Evolutionary conservation across 306 rosid species (phyloP).

Genomic region (Morella rubra): DNA sequence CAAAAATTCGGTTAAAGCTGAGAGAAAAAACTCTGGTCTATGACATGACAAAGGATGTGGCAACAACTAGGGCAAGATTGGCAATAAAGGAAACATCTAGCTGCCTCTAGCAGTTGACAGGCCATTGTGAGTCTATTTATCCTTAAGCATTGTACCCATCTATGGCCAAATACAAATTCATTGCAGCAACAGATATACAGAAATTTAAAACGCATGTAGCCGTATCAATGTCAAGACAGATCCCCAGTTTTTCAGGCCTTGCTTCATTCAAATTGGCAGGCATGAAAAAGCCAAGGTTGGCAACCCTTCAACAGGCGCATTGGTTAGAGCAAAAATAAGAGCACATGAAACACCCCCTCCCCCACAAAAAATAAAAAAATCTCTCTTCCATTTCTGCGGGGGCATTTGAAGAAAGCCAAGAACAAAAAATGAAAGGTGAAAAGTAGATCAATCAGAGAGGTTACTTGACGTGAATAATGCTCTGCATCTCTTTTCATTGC

Average conservation of each 20-base stretch:
- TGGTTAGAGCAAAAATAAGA: neutral
- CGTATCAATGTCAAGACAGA: neutral
- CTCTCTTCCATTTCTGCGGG: no score
- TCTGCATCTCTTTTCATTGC: conserved; percentile 99
- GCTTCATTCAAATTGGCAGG: neutral
- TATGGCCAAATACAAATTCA: neutral
- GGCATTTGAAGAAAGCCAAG: neutral
- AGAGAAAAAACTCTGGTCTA: conserved; percentile 18
- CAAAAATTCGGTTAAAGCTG: conserved; percentile 6
- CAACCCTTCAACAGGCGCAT: neutral
- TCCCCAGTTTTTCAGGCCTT: neutral
- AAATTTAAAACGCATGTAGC: neutral
- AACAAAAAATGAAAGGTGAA: neutral
- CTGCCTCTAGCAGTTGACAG: neutral
- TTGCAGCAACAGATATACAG: neutral
- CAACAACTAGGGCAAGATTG: neutral
- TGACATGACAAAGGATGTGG: neutral
- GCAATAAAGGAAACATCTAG: neutral
- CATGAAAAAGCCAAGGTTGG: neutral
- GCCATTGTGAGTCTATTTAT: neutral
- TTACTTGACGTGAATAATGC: conserved; percentile 98
- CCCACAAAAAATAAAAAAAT: conserved; percentile 1
- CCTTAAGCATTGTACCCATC: neutral
- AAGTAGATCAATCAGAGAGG: conserved; percentile 13
- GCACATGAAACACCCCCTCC: neutral